Percentiles rank a stretch among this genome's conserved stretches.
Conservation (phyloP, 1,139 yeast species). For the Suhomyces choctaworum region DNA sequence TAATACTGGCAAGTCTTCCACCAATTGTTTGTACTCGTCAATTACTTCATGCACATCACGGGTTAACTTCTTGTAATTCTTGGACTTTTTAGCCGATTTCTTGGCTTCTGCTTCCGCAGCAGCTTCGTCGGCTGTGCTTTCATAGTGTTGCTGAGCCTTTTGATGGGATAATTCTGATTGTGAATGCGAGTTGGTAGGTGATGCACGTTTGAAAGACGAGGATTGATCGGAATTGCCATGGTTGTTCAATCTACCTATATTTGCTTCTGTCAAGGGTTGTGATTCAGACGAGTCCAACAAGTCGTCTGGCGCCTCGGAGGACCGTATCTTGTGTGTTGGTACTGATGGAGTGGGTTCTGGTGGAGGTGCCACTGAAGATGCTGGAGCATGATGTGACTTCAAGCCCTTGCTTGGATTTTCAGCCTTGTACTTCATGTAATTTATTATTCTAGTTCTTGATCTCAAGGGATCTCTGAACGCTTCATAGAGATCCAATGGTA, state of each 20-base stretch:
- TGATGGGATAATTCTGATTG: constrained; percentile 11
- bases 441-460: constrained; percentile 57
- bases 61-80: constrained; percentile 42
- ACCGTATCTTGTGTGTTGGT: constrained; percentile 1
- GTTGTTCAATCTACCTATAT: constrained; percentile 28
- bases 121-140: constrained; percentile 6
- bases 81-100: constrained; percentile 20
- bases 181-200: constrained; percentile 9
- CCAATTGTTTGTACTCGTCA: constrained; percentile 66
- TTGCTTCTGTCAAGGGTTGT: constrained; percentile 35
- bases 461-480: constrained; percentile 76
- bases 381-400: constrained; percentile 13
- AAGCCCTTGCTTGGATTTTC: constrained; percentile 36
- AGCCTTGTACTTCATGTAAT: constrained; percentile 60
- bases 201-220: constrained; percentile 7
- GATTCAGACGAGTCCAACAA: constrained; percentile 20
- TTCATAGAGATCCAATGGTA: constrained; percentile 78
- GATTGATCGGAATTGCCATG: constrained; percentile 11
- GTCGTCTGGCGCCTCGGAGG: constrained; percentile 9
- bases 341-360: constrained; percentile 1
- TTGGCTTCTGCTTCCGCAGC: constrained; percentile 19
- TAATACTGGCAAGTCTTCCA: constrained; percentile 64
- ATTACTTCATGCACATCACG: constrained; percentile 71
- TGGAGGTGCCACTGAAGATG: not conserved
- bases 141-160: constrained; percentile 6